Conservation (phyloP, 1,284 basidiomycete species). For the Marasmius sp. region DNA sequence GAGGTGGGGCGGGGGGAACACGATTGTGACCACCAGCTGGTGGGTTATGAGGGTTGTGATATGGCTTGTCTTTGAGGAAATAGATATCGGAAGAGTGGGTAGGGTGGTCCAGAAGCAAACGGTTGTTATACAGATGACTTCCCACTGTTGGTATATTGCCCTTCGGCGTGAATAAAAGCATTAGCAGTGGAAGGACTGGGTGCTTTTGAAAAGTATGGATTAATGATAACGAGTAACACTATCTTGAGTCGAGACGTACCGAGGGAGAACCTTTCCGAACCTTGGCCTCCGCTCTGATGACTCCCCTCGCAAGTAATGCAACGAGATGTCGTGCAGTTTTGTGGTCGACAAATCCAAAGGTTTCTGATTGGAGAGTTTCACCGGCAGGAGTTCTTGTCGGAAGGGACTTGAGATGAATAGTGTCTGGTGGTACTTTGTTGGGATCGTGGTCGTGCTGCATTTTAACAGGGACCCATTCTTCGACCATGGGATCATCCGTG, state of each 20-base stretch:
- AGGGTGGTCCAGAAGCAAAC: slow-evolving; percentile 83
- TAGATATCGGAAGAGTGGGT: slow-evolving; percentile 53
- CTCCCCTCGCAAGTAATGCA: slow-evolving; percentile 78
- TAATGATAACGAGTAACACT: slow-evolving; percentile 6
- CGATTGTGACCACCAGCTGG: slow-evolving; percentile 67
- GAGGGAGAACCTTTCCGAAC: slow-evolving; percentile 61
- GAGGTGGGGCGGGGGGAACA: slow-evolving; percentile 28
- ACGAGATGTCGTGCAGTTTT: slow-evolving; percentile 77
- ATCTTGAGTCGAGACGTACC: slow-evolving; percentile 42
- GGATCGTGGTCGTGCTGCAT: slow-evolving; percentile 70
- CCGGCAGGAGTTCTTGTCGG: slow-evolving; percentile 46
- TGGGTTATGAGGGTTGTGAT: slow-evolving; percentile 88
- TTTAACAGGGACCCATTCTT: slow-evolving; percentile 78
- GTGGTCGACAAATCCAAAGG: slow-evolving; percentile 86
- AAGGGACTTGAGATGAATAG: slow-evolving; percentile 80
- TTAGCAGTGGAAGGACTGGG: slow-evolving; percentile 78
- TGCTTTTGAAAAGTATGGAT: slow-evolving; percentile 44
- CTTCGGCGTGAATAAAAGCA: slow-evolving; percentile 91
- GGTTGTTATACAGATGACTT: slow-evolving; percentile 66
- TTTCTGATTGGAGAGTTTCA: slow-evolving; percentile 55
- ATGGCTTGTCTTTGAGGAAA: slow-evolving; percentile 67
- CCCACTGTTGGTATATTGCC: slow-evolving; percentile 85
- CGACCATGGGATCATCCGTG: slow-evolving; percentile 39
- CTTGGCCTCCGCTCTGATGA: slow-evolving; percentile 83
- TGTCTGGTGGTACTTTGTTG: slow-evolving; percentile 62